Evolutionary conservation across 2,329 filamentous ascomycete genomes (phyloP).

Genomic region (Colletotrichum coccodes): DNA sequence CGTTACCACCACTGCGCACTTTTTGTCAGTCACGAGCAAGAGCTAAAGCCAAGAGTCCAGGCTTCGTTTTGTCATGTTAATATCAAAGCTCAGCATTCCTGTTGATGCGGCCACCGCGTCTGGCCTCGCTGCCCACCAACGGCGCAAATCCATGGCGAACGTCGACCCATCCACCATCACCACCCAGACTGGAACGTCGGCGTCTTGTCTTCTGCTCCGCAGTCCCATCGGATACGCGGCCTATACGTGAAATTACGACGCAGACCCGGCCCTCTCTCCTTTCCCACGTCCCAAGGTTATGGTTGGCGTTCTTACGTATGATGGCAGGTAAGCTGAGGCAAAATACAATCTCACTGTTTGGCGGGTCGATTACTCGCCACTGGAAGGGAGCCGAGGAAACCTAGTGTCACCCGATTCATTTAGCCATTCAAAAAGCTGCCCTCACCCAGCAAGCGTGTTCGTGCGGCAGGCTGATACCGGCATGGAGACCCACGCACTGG

Average conservation of each 20-base stretch:
- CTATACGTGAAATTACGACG: not conserved
- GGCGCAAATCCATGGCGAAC: not conserved
- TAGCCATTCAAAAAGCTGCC: not conserved
- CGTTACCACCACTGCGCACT: not conserved
- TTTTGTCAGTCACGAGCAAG: not conserved
- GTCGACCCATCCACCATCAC: not conserved
- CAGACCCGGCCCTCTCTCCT: not conserved
- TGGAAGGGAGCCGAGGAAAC: not conserved
- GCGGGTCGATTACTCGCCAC: slow-evolving; percentile 6
- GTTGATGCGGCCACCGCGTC: not conserved
- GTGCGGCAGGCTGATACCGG: slow-evolving; percentile 17
- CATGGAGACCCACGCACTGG: slow-evolving; percentile 19
- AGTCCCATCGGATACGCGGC: not conserved
- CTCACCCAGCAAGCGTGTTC: not conserved
- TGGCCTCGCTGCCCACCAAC: not conserved
- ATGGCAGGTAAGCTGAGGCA: slow-evolving; percentile 12
- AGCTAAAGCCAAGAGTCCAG: not conserved
- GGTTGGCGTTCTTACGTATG: slow-evolving; percentile 11
- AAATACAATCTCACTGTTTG: not conserved
- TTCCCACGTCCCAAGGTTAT: not conserved
- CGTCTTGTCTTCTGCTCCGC: not conserved
- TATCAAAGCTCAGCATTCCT: not conserved
- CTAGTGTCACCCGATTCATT: slow-evolving; percentile 20
- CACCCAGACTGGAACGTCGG: not conserved
- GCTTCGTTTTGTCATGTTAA: not conserved